A percentile compares a stretch with the other conserved stretches of the same genome.
phyloP scores from a whole-genome alignment of 2,329 filamentous ascomycete genomes.

The Cercospora berteroae region DNA sequence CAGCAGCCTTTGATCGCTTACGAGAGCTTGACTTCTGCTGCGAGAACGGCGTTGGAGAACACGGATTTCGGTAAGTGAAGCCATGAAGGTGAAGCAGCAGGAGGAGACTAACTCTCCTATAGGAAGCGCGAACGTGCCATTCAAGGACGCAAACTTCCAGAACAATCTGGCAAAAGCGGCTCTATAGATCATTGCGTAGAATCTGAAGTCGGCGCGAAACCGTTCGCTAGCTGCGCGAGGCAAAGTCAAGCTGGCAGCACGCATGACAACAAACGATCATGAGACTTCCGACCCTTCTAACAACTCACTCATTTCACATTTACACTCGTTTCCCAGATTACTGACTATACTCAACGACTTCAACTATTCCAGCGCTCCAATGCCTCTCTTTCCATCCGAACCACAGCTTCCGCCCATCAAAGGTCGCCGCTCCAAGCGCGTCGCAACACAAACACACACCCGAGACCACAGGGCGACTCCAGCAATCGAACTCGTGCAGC shows the following conservation, averaged over 20 bases:
- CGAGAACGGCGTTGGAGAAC: conserved; percentile 44
- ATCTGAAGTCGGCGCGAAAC: not conserved
- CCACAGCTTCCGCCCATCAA: not conserved
- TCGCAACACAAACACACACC: not conserved
- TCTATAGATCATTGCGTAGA: conserved; percentile 4
- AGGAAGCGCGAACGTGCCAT: conserved; percentile 46
- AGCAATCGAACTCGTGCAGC: not conserved
- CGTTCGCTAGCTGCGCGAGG: conserved; percentile 3
- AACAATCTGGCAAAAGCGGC: conserved; percentile 42
- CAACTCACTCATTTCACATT: not conserved
- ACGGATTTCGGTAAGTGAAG: conserved; percentile 45
- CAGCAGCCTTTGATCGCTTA: conserved; percentile 47
- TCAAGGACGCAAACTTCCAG: conserved; percentile 49
- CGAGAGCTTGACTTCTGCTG: conserved; percentile 49
- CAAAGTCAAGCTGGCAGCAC: not conserved
- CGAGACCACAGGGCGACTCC: not conserved
- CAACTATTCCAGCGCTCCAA: not conserved
- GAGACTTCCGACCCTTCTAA: not conserved
- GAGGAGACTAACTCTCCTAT: conserved; percentile 2
- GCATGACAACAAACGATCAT: not conserved
- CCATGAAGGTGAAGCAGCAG: not conserved
- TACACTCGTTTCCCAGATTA: not conserved
- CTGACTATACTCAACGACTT: not conserved
- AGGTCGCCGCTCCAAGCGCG: not conserved
- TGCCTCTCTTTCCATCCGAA: not conserved